Evolutionary conservation across 331 rosid genomes (phyloP).

Genomic region (Acacia concinna): DNA sequence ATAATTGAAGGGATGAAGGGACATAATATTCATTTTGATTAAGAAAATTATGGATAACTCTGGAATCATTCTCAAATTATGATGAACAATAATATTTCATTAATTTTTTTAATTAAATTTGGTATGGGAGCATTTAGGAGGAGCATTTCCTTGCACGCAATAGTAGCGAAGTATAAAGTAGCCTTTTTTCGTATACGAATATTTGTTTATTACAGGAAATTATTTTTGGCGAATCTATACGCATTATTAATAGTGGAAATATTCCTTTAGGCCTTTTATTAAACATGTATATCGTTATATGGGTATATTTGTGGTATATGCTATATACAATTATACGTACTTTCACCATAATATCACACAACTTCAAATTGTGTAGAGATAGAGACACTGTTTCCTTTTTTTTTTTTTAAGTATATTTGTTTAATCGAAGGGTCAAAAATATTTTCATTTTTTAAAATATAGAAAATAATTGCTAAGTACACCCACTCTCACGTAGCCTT

Average conservation of each 20-base stretch:
- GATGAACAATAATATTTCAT: background rate
- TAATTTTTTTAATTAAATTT: slow-evolving; percentile 3
- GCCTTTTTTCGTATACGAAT: slow-evolving; percentile 23
- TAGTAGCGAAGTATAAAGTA: slow-evolving; percentile 44
- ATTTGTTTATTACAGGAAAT: slow-evolving; percentile 38
- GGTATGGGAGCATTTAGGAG: slow-evolving; percentile 22
- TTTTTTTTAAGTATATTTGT: background rate
- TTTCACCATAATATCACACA: background rate
- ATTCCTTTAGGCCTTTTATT: background rate
- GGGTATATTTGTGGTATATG: background rate
- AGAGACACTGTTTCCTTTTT: too few relatives aligned
- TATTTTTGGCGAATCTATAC: slow-evolving; percentile 40
- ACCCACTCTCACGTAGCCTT: too few relatives aligned
- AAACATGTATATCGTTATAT: background rate
- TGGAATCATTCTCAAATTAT: slow-evolving; percentile 5
- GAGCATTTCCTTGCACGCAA: slow-evolving; percentile 39
- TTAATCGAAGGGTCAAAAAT: background rate
- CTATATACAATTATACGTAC: background rate
- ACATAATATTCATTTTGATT: slow-evolving; percentile 11
- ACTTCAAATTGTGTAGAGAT: background rate
- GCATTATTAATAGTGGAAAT: background rate
- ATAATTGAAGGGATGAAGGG: slow-evolving; percentile 14
- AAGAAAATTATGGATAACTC: background rate
- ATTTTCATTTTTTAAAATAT: background rate
- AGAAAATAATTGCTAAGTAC: background rate